Evolutionary conservation across 2,329 filamentous ascomycete genomes (phyloP), one percentile per base, ranked within the genome.

Genomic region (Plenodomus biglobosus): DNA sequence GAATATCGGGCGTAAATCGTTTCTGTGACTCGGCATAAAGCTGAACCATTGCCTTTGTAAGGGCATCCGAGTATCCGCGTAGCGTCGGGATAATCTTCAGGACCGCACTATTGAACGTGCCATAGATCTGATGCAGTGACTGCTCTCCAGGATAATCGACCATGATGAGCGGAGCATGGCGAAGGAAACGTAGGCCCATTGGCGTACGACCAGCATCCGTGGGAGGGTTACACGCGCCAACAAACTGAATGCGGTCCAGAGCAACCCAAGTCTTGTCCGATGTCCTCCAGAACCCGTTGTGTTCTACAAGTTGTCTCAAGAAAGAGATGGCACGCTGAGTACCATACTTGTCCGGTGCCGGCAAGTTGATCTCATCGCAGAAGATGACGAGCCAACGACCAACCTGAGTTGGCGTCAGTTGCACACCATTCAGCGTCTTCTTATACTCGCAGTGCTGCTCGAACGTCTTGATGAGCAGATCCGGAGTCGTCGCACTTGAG

Each of bases 391-490:
- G 81, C 94, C 94, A 99, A 60, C 92, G 87, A 18, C 94, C 94
- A 62, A 99, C 95, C 70, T 99, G 95, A 6, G 88, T 95, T 0
- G 94, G 94, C 19, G 92, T 95, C 57, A 99, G 87, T 64, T 96
- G 88, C 17, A 97, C 91, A 36, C 94, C 94, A 68, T 94, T 97
- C 40, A 97, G 78, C 0, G 94, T 97, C 82, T 99, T 99, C 78
- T 92, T 95, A 77, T 99, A 99, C 74, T 99, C 94, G 75, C 94
- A 99, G 73, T 99, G 96, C 71, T 99, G 95, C 75, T 99, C 94
- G 60, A 99, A 96, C 0, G 95, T 99, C 80, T 99, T 99, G 78
- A 99, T 92, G 53, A 99, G 83, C 21, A 99, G 84, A 72, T 99
- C 95, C 1, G 94, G 95, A 0, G 94, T 99, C 0, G 95, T 99